Evolutionary conservation across 768 basidiomycete genomes (phyloP), one percentile per base, ranked within the genome.

Genomic region (Tricholoma bakamatsutake): DNA sequence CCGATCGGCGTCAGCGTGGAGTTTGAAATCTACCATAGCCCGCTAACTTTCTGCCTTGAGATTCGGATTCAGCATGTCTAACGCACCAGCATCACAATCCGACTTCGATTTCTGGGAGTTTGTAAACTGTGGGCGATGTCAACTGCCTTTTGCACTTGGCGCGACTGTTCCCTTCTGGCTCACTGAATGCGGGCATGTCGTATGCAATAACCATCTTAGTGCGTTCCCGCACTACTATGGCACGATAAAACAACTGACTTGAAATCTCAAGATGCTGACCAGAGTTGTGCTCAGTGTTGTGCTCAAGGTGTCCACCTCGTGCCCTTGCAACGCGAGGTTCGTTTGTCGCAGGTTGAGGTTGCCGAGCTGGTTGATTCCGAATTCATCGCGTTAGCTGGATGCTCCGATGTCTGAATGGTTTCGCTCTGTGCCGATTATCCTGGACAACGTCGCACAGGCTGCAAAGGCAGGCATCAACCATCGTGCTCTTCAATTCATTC

Each of bases 141-240:
- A 84, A 59, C 75, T 88, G 27, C 80, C 84, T 0, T 93, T 87
- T 61, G 64, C 73, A 35, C 71, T 75, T 40, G 80, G 77, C 1
- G 77, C 84, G 9, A 74, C 79, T 2, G 71, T 88, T 27, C 91
- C 91, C 0, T 93, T 93, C 67, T 93, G 91, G 91, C 75, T 92
- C 57, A 91, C 91, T 1, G 89, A 92, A 67, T 93, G 91, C 62
- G 89, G 89, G 0, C 91, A 93, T 75, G 80, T 93, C 55, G 61
- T 93, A 27, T 93, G 91, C 76, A 93, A 93, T 64, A 78, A 80
- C 37, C 91, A 93, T 70, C 82, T 93, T 66, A 88, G 91, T 93
- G 65, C 56, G 72, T 71, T 40, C 21, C 12, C 12, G 27, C 24
- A 3, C 7, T 28, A 48, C 53, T 15, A 50, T 17, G 28, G 18